phyloP scores from a whole-genome alignment of 768 basidiomycete genomes.

The Kwoniella heveanensis region DNA sequence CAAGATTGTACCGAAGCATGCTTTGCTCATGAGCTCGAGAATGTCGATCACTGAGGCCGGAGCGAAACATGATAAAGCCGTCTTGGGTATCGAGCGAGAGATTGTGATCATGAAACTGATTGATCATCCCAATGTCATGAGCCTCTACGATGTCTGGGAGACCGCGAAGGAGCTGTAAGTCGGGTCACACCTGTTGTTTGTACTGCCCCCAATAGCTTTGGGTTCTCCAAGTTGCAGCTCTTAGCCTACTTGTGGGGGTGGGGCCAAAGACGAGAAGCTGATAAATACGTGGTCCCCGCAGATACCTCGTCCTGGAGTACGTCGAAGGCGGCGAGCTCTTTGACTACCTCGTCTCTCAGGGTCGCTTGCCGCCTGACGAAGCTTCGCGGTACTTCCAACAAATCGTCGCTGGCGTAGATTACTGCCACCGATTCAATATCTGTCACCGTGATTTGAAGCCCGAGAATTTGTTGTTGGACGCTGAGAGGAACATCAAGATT shows the following conservation, averaged over 20 bases:
- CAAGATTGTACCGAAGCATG: conserved; percentile 87
- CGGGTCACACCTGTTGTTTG: too few relatives aligned
- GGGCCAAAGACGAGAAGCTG: too few relatives aligned
- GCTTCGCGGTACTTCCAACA: conserved; percentile 93
- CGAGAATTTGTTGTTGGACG: conserved; percentile 89
- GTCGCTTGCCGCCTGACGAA: conserved; percentile 75
- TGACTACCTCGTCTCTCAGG: conserved; percentile 89
- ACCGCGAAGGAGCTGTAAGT: conserved; percentile 75
- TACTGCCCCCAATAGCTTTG: too few relatives aligned
- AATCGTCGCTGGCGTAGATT: conserved; percentile 90
- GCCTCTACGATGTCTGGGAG: conserved; percentile 94
- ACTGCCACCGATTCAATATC: conserved; percentile 96
- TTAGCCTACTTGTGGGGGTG: too few relatives aligned
- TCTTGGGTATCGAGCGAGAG: conserved; percentile 84
- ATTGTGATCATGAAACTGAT: conserved; percentile 99
- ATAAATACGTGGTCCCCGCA: conserved; percentile 26
- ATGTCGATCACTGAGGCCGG: conserved; percentile 49
- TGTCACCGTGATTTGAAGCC: conserved; percentile 98
- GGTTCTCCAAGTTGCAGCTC: too few relatives aligned
- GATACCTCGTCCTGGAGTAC: conserved; percentile 88
- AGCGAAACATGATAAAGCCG: conserved; percentile 44
- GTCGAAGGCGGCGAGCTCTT: conserved; percentile 95
- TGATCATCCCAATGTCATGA: conserved; percentile 95
- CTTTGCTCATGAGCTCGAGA: conserved; percentile 69
- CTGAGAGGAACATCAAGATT: conserved; percentile 74